These are phyloP conservation scores for Tuber brumale DNA, from an alignment of 495 filamentous ascomycete species.

Conservation along the genomic window DNA sequence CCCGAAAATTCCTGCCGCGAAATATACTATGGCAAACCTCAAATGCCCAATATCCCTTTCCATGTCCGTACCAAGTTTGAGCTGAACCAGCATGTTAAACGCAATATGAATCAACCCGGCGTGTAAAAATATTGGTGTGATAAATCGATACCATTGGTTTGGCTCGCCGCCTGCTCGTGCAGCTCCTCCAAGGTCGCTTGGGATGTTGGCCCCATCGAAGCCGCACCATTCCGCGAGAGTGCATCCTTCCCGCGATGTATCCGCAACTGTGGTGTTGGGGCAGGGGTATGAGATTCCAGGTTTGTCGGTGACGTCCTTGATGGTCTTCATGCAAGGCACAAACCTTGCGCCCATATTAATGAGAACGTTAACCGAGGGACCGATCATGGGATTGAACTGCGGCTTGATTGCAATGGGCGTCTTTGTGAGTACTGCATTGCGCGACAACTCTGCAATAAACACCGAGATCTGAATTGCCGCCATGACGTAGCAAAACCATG, in stretches of 20 bases:
- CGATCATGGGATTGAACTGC: slow-evolving; percentile 91
- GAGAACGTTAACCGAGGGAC: slow-evolving; percentile 77
- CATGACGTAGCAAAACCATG: slow-evolving; percentile 77
- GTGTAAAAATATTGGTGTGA: slow-evolving; percentile 90
- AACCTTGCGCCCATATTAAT: slow-evolving; percentile 96
- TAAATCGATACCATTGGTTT: slow-evolving; percentile 96
- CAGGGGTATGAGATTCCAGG: slow-evolving; percentile 60
- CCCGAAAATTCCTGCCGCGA: slow-evolving; percentile 87
- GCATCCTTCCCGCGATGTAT: slow-evolving; percentile 52
- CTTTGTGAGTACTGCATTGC: slow-evolving; percentile 60
- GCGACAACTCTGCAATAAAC: slow-evolving; percentile 85
- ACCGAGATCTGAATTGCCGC: slow-evolving; percentile 71
- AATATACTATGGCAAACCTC: slow-evolving; percentile 80
- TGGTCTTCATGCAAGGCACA: slow-evolving; percentile 87
- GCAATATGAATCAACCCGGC: slow-evolving; percentile 87
- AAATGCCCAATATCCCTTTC: slow-evolving; percentile 78
- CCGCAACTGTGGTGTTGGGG: slow-evolving; percentile 61
- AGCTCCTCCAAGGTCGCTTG: slow-evolving; percentile 28
- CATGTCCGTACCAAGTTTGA: slow-evolving; percentile 83
- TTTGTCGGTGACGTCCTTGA: slow-evolving; percentile 57
- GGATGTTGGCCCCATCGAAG: slow-evolving; percentile 52
- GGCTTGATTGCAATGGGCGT: slow-evolving; percentile 81
- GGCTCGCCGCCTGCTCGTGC: slow-evolving; percentile 57
- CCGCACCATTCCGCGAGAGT: slow-evolving; percentile 73
- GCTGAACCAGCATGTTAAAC: slow-evolving; percentile 87